phyloP scores from a whole-genome alignment of 1,284 basidiomycete species.

The Cystobasidium pallidum region DNA sequence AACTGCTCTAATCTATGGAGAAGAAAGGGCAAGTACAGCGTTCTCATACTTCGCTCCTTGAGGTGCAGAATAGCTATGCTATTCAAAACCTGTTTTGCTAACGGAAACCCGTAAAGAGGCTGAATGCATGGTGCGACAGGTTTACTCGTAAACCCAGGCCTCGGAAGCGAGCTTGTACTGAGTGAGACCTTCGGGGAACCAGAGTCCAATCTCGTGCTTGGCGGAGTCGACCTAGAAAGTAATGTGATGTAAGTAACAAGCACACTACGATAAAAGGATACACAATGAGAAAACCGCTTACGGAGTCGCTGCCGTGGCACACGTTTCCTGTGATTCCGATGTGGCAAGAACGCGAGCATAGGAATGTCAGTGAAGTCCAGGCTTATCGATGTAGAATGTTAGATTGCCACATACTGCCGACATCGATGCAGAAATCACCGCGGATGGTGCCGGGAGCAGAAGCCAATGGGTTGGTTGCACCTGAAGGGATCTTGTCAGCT shows the following conservation, averaged over 20 bases:
- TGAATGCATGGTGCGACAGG: slow-evolving; percentile 36
- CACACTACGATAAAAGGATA: too few species aligned
- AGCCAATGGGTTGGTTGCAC: slow-evolving; percentile 93
- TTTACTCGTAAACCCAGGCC: slow-evolving; percentile 82
- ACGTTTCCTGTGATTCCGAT: too few species aligned
- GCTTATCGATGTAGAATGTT: too few species aligned
- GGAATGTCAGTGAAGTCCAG: slow-evolving; percentile 58
- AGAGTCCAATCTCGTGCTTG: slow-evolving; percentile 88
- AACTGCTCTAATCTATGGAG: neutral
- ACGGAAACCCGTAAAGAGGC: neutral
- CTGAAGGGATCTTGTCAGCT: slow-evolving; percentile 72
- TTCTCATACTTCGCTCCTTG: neutral
- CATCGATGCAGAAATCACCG: slow-evolving; percentile 88
- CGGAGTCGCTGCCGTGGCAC: neutral
- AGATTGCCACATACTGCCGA: slow-evolving; percentile 58
- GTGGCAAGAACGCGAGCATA: too few species aligned
- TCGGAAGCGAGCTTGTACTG: slow-evolving; percentile 72
- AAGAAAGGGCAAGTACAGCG: too few species aligned
- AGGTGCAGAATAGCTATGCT: neutral
- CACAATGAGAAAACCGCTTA: neutral
- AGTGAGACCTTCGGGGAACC: slow-evolving; percentile 58
- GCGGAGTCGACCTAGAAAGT: slow-evolving; percentile 68
- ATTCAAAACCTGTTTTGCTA: neutral
- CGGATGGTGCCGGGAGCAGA: slow-evolving; percentile 83
- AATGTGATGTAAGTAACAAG: too few species aligned